phyloP scores from a whole-genome alignment of 1,139 yeast genomes.

The Kazachstania sp. region DNA sequence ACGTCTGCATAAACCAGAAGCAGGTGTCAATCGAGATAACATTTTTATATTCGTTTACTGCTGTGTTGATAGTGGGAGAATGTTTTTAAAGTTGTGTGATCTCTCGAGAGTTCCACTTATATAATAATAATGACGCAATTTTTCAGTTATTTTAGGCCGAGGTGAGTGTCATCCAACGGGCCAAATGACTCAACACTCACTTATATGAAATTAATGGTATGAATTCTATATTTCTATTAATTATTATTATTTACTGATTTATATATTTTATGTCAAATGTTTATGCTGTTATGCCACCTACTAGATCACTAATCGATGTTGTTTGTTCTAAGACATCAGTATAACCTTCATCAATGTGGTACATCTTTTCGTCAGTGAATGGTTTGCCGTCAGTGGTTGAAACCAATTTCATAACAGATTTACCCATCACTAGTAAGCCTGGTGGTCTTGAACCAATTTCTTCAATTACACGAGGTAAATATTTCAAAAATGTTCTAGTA shows the following conservation, averaged over 20 bases:
- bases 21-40: constrained; percentile 3
- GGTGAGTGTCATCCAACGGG: too few species aligned
- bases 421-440: constrained; percentile 77
- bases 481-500: constrained; percentile 59
- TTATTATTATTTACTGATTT: background rate
- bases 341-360: constrained; percentile 51
- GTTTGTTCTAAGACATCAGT: constrained; percentile 8
- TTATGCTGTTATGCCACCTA: background rate
- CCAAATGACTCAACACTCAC: too few species aligned
- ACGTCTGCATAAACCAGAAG: constrained; percentile 8
- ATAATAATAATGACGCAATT: too few species aligned
- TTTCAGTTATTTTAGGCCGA: too few species aligned
- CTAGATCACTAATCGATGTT: background rate
- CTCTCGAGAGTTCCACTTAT: too few species aligned
- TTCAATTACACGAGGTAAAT: constrained; percentile 65
- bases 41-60: constrained; percentile 1
- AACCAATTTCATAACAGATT: constrained; percentile 57
- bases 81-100: too few species aligned
- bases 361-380: constrained; percentile 23
- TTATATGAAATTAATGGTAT: too few species aligned
- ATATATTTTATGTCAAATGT: background rate
- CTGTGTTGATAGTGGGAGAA: too few species aligned
- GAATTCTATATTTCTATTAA: too few species aligned
- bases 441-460: constrained; percentile 91
- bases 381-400: constrained; percentile 18